Evolutionary conservation across 2,329 filamentous ascomycete species (phyloP).

Genomic region (Scolecobasidium constrictum): DNA sequence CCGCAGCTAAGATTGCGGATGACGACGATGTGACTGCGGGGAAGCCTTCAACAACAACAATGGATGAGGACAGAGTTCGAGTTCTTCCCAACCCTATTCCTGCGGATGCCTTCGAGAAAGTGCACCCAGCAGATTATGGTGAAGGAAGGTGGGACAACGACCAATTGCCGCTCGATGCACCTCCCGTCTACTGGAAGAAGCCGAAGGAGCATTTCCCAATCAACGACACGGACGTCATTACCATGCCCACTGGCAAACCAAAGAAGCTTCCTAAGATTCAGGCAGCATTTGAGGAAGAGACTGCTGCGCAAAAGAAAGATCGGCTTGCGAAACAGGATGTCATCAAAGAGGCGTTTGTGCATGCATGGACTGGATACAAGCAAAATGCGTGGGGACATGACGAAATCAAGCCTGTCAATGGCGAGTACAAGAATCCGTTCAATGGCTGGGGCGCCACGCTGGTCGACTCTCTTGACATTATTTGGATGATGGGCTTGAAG

Average conservation of each 20-base stretch:
- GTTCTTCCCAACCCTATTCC: slow-evolving; percentile 6
- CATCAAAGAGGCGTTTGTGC: slow-evolving; percentile 64
- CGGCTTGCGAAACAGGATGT: slow-evolving; percentile 52
- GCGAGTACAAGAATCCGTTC: slow-evolving; percentile 64
- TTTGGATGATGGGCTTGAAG: slow-evolving; percentile 61
- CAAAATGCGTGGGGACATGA: slow-evolving; percentile 75
- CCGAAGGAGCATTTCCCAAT: slow-evolving; percentile 70
- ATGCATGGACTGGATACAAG: slow-evolving; percentile 75
- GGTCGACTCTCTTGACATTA: slow-evolving; percentile 63
- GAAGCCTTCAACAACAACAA: not conserved
- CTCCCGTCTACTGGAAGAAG: slow-evolving; percentile 59
- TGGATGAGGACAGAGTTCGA: slow-evolving; percentile 4
- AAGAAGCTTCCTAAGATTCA: slow-evolving; percentile 69
- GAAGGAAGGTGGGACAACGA: slow-evolving; percentile 13
- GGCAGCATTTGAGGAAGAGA: slow-evolving; percentile 46
- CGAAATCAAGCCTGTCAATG: slow-evolving; percentile 66
- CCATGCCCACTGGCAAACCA: slow-evolving; percentile 61
- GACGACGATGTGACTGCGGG: not conserved
- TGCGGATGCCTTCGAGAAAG: slow-evolving; percentile 2
- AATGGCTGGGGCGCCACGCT: slow-evolving; percentile 85
- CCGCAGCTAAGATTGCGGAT: not conserved
- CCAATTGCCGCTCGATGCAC: slow-evolving; percentile 13
- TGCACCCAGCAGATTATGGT: slow-evolving; percentile 10
- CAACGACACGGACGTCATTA: slow-evolving; percentile 56
- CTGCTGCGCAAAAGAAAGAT: slow-evolving; percentile 41